A percentile compares a stretch with the other conserved stretches of the same genome.
These are phyloP conservation scores for Ceratobasidium sp. DNA, from an alignment of 1,284 basidiomycete species.

Conservation along the genomic window DNA sequence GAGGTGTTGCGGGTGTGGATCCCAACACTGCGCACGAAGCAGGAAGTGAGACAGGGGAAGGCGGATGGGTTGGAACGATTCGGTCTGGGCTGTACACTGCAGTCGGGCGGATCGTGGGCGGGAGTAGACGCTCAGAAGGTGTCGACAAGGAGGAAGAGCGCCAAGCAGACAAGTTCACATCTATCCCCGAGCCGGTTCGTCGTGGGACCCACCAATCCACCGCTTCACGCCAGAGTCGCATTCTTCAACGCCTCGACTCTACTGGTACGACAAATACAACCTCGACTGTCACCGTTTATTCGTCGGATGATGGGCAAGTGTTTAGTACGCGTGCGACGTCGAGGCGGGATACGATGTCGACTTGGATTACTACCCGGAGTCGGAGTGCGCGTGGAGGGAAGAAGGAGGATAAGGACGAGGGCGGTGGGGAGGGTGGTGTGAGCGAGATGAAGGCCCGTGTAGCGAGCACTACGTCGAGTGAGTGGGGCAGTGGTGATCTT, in stretches of 20 bases:
- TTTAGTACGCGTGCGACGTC: slow-evolving; percentile 38
- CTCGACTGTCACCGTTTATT: not conserved
- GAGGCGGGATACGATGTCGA: slow-evolving; percentile 32
- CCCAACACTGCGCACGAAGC: not conserved
- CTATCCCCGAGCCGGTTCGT: not conserved
- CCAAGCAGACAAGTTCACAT: slow-evolving; percentile 17
- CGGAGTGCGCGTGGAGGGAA: slow-evolving; percentile 5
- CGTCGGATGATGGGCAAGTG: slow-evolving; percentile 18
- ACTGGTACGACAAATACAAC: not conserved
- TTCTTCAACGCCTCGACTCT: slow-evolving; percentile 30
- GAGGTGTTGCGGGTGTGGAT: not conserved
- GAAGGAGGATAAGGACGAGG: not conserved
- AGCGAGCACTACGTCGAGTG: slow-evolving; percentile 28
- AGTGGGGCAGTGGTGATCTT: slow-evolving; percentile 30
- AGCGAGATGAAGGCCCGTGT: slow-evolving; percentile 10
- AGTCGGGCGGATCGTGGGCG: slow-evolving; percentile 26
- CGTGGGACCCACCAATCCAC: not conserved
- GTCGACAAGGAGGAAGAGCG: not conserved
- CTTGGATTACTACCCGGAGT: slow-evolving; percentile 17
- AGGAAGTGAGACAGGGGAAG: not conserved
- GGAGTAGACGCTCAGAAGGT: not conserved
- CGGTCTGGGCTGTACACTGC: slow-evolving; percentile 23
- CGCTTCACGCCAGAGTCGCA: slow-evolving; percentile 4
- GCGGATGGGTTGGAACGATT: slow-evolving; percentile 23
- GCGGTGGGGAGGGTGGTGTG: slow-evolving; percentile 6